Percentiles rank a stretch among this genome's conserved stretches.
phyloP scores from a whole-genome alignment of 306 rosid species.

The Vigna hirtella region DNA sequence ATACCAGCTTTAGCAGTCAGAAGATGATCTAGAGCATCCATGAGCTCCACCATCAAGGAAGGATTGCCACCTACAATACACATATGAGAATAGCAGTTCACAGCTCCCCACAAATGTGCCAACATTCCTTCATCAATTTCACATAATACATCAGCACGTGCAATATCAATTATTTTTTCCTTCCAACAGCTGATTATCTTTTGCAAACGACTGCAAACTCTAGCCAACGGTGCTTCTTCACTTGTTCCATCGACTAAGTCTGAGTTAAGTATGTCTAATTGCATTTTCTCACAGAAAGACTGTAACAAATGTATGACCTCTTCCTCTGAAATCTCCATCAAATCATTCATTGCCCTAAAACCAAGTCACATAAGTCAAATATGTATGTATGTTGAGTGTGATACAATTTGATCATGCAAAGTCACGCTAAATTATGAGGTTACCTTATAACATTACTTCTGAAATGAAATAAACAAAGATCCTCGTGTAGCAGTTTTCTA shows the following conservation, averaged over 20 bases:
- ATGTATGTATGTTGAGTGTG: not conserved
- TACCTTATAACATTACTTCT: conserved; percentile 72
- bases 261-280: conserved; percentile 42
- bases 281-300: conserved; percentile 63
- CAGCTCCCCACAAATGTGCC: conserved; percentile 77
- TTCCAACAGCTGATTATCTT: conserved; percentile 54
- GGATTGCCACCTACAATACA: conserved; percentile 48
- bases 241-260: conserved; percentile 51
- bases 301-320: conserved; percentile 66
- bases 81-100: conserved; percentile 73
- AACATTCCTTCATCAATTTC: conserved; percentile 58
- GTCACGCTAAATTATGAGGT: conserved; percentile 10
- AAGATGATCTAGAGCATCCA: conserved; percentile 66
- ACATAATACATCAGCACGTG: conserved; percentile 43
- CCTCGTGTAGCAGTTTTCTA: conserved; percentile 62
- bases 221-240: conserved; percentile 49
- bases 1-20: conserved; percentile 62
- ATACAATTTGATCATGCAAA: conserved; percentile 31
- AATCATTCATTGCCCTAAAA: conserved; percentile 68
- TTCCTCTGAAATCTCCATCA: conserved; percentile 68
- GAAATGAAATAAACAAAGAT: conserved; percentile 58
- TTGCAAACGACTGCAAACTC: conserved; percentile 61
- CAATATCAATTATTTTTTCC: conserved; percentile 50
- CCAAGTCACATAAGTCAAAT: conserved; percentile 41
- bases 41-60: conserved; percentile 64